These are phyloP conservation scores for Stenocarpella maydis DNA, from an alignment of 2,329 filamentous ascomycete species.

Conservation along the genomic window DNA sequence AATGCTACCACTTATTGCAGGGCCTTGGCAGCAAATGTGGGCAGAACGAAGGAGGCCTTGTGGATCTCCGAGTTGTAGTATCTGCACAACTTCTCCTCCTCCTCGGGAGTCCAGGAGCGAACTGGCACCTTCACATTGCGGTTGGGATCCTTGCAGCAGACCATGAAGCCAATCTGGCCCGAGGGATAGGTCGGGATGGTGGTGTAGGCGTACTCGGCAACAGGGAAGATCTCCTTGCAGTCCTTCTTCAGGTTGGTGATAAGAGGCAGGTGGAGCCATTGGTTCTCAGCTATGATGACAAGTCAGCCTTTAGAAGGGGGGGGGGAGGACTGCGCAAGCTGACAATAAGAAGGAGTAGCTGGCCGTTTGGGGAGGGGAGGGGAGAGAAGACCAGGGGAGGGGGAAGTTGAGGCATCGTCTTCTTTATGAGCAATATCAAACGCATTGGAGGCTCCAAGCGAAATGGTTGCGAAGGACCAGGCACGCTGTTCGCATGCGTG, in stretches of 20 bases:
- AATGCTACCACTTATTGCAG: constrained; percentile 57
- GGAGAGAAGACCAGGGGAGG: neutral
- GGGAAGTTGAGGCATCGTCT: neutral
- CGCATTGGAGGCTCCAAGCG: constrained; percentile 30
- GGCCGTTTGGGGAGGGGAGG: neutral
- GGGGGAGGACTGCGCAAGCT: neutral
- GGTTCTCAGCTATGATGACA: constrained; percentile 82
- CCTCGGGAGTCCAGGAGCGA: constrained; percentile 81
- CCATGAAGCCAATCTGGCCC: constrained; percentile 99
- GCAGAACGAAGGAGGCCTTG: constrained; percentile 91
- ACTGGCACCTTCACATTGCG: constrained; percentile 86
- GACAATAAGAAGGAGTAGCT: neutral
- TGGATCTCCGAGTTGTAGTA: constrained; percentile 99
- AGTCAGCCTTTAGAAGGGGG: constrained; percentile 18
- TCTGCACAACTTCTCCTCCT: constrained; percentile 90
- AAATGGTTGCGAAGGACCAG: constrained; percentile 39
- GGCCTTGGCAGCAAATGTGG: constrained; percentile 88
- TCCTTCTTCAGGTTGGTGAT: constrained; percentile 96
- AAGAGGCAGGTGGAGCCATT: constrained; percentile 95
- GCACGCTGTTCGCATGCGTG: constrained; percentile 45
- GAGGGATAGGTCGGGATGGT: constrained; percentile 99
- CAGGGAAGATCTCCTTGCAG: constrained; percentile 96
- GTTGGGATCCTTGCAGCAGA: constrained; percentile 93
- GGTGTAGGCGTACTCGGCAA: constrained; percentile 98
- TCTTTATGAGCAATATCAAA: constrained; percentile 17